Conservation (phyloP, 495 filamentous ascomycete genomes). For the Lasiosphaeria ovina region DNA sequence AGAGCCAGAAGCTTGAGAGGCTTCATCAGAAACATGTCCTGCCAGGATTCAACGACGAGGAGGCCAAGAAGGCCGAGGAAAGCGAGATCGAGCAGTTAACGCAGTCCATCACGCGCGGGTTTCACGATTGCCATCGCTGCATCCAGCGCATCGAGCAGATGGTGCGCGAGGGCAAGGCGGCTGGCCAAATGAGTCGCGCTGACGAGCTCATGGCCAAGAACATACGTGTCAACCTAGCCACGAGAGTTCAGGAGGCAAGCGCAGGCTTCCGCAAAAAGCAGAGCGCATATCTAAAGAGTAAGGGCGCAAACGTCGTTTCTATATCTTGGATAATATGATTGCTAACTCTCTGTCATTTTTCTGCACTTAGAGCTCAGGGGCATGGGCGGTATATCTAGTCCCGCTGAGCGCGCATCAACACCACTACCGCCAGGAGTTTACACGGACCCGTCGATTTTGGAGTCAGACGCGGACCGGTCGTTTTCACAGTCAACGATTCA, state of each 20-base stretch:
- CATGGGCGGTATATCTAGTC: constrained; percentile 52
- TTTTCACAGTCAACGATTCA: constrained; percentile 90
- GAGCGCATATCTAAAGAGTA: constrained; percentile 93
- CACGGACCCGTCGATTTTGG: constrained; percentile 74
- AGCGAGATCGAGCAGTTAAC: constrained; percentile 86
- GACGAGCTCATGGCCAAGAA: constrained; percentile 97
- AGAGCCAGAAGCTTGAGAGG: constrained; percentile 81
- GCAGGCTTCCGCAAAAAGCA: constrained; percentile 94
- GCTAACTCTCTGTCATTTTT: constrained; percentile 11
- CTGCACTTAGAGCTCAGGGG: constrained; percentile 71
- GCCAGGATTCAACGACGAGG: constrained; percentile 94
- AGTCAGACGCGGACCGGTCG: constrained; percentile 86
- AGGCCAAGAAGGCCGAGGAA: constrained; percentile 78
- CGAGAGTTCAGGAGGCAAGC: constrained; percentile 88
- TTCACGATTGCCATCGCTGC: constrained; percentile 83
- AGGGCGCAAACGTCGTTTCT: constrained; percentile 13
- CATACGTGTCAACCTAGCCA: constrained; percentile 85
- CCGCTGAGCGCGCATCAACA: constrained; percentile 56
- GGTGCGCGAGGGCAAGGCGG: constrained; percentile 68
- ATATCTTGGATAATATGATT: neutral
- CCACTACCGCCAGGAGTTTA: constrained; percentile 46
- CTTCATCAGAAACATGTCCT: constrained; percentile 96
- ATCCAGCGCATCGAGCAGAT: constrained; percentile 85
- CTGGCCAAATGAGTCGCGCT: constrained; percentile 66
- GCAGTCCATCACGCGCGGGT: constrained; percentile 80